phyloP scores from a whole-genome alignment of 208 protist genomes.

The Wallacemonas sp. region DNA sequence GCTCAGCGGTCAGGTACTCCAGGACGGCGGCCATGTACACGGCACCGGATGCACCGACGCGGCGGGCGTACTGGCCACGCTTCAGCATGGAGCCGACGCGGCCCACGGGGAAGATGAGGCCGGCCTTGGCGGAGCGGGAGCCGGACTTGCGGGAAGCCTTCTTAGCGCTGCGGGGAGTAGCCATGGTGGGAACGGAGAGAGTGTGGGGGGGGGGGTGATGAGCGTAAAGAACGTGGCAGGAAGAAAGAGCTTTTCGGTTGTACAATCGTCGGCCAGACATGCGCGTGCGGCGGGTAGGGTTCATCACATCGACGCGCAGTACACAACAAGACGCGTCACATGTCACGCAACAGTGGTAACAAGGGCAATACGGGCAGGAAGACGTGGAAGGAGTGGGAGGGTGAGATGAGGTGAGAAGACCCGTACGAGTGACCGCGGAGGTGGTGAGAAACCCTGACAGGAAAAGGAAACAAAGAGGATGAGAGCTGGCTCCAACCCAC shows the following conservation, averaged over 20 bases:
- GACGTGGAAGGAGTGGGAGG: no score
- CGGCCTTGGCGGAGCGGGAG: slow-evolving; percentile 94
- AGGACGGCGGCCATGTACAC: slow-evolving; percentile 99
- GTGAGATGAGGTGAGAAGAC: no score
- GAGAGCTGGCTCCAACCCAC: no score
- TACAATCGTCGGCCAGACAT: neutral
- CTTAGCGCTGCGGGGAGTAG: slow-evolving; percentile 68
- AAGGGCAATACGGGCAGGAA: no score
- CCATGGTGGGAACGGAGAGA: slow-evolving; percentile 29
- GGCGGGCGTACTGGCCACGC: slow-evolving; percentile 95
- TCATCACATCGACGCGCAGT: no score
- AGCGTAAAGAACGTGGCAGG: neutral
- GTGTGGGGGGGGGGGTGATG: neutral
- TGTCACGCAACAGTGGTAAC: no score
- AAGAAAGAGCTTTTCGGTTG: neutral
- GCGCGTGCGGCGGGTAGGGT: neutral
- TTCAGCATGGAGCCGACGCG: slow-evolving; percentile 96
- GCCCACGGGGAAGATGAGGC: slow-evolving; percentile 99
- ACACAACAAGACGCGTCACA: no score
- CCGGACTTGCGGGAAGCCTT: slow-evolving; percentile 74
- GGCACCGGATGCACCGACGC: slow-evolving; percentile 97
- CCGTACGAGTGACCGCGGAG: no score
- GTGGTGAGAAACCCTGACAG: no score
- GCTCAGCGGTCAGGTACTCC: slow-evolving; percentile 95
- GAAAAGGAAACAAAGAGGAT: no score